A percentile compares a stretch with the other conserved stretches of the same genome.
phyloP scores from a whole-genome alignment of 2,329 filamentous ascomycete species.

The Monilinia vaccinii-corymbosi region DNA sequence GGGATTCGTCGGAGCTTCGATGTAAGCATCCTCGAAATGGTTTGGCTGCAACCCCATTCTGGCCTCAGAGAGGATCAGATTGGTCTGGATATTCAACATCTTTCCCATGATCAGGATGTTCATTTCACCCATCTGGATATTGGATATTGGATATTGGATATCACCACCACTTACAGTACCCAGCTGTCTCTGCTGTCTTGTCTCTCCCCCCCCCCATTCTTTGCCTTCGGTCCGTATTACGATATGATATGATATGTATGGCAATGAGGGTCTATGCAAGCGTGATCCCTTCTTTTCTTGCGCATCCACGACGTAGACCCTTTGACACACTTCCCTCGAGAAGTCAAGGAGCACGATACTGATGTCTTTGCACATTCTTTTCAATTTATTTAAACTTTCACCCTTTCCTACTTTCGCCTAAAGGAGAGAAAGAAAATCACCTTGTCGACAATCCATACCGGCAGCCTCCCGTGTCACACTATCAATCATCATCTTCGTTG shows the following conservation, averaged over 20 bases:
- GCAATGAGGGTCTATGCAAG: background rate
- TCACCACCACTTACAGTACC: too few relatives aligned
- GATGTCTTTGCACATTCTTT: background rate
- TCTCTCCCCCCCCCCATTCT: too few relatives aligned
- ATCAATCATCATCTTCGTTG: background rate
- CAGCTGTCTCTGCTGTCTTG: background rate
- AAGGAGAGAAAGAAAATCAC: background rate
- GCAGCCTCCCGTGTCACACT: background rate
- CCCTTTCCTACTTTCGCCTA: conserved; percentile 4
- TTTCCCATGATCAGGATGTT: background rate
- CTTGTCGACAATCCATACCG: background rate
- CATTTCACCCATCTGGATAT: background rate
- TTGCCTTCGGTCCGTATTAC: background rate
- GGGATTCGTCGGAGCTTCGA: too few relatives aligned
- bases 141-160: too few relatives aligned
- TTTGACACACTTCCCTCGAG: background rate
- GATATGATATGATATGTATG: background rate
- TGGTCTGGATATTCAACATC: background rate
- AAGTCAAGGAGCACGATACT: background rate
- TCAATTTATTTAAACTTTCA: background rate
- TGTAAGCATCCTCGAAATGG: too few relatives aligned
- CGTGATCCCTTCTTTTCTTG: background rate
- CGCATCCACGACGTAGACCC: background rate
- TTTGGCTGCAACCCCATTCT: background rate
- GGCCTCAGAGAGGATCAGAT: background rate